Evolutionary conservation across 805 yeast species (phyloP).

Genomic region (Candida caryicola): DNA sequence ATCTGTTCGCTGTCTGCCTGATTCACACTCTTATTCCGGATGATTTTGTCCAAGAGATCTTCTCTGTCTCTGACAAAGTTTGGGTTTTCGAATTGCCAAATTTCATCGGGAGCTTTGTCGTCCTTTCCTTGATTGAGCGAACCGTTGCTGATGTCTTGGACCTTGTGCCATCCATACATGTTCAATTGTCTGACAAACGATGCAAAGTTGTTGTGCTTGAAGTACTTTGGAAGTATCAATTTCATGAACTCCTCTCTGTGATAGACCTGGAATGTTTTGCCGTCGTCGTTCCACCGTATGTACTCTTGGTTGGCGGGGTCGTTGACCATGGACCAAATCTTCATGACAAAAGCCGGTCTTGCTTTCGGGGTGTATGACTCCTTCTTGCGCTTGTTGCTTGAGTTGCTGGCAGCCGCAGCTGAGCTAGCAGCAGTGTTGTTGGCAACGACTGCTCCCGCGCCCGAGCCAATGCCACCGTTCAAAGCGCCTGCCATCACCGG

Average conservation of each 20-base stretch:
- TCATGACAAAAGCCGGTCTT: slow-evolving; percentile 88
- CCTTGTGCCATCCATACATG: slow-evolving; percentile 99
- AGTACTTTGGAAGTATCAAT: slow-evolving; percentile 81
- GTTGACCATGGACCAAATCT: slow-evolving; percentile 94
- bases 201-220: slow-evolving; percentile 93
- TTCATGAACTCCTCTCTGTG: slow-evolving; percentile 85
- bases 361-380: slow-evolving; percentile 45
- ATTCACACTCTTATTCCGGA: slow-evolving; percentile 58
- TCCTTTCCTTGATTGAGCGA: slow-evolving; percentile 44
- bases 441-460: not conserved
- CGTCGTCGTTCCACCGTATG: slow-evolving; percentile 84
- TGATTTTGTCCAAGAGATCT: slow-evolving; percentile 80
- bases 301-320: slow-evolving; percentile 66
- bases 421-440: not conserved
- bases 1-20: slow-evolving; percentile 21
- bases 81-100: slow-evolving; percentile 86
- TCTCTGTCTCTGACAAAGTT: slow-evolving; percentile 74
- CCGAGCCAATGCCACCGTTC: not conserved
- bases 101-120: slow-evolving; percentile 61
- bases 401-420: not conserved
- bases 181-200: slow-evolving; percentile 93
- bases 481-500: not conserved
- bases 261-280: slow-evolving; percentile 77
- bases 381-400: slow-evolving; percentile 24
- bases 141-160: slow-evolving; percentile 85